Base-by-base conservation (phyloP, 2,329 filamentous ascomycete species). In the Epichloe gansuensis region DNA sequence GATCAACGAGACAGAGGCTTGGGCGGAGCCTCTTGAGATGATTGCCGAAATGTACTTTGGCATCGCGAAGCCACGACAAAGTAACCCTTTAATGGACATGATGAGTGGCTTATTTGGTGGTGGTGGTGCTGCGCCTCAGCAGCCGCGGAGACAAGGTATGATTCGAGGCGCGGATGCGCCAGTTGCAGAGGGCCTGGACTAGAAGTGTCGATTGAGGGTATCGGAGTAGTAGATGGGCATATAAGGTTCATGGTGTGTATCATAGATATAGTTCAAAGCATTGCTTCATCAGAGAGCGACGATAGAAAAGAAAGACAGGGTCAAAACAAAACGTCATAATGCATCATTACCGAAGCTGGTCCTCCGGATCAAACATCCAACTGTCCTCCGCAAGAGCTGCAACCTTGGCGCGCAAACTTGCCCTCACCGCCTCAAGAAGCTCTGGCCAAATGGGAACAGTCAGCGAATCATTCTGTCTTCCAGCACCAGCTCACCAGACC, bases 11-110 rank as follows among this genome's bases (percentile, higher is more conserved):
- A 75, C 82, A 1, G 81, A 80, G 5, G 75, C 77, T 12, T 97
- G 91, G 91, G 81, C 83, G 37, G 90, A 89, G 65, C 78, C 88
- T 25, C 72, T 98, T 55, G 85, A 90, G 60, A 83, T 88, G 67
- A 84, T 98, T 61, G 91, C 86, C 48, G 91, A 98, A 73, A 91
- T 95, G 81, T 98, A 97, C 74, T 98, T 98, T 71, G 83, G 83
- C 38, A 94, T 98, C 66, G 81, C 83, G 72, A 85, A 90, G 64
- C 91, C 91, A 46, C 80, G 86, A 62, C 89, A 95, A 73, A 86
- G 85, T 58, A 97, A 97, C 68, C 91, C 91, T 3, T 74, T 98
- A 68, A 82, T 97, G 70, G 93, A 98, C 66, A 97, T 98, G 91
- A 94, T 98, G 87, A 91, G 90, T 47, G 91, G 83, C 57, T 81